Base-by-base conservation (phyloP, 306 rosid species). In the Quercus dentata region DNA sequence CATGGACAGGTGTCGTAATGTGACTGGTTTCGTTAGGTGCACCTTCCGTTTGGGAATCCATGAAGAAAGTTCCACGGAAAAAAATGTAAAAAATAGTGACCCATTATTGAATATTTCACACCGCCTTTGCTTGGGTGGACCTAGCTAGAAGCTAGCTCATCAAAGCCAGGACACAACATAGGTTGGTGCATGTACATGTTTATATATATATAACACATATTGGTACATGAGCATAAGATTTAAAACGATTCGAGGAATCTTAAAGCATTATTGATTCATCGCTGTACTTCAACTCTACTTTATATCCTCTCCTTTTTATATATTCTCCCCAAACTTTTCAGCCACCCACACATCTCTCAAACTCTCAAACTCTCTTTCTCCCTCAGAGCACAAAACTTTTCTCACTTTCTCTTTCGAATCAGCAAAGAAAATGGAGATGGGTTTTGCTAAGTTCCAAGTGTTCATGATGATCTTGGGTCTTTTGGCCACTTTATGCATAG, bases 401-500 rank as follows among this genome's bases (percentile, higher is more conserved):
- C 69, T 73, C 76, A 44, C 69, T 55, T 49, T 54, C 59, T 77
- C 74, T 67, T 46, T 41, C 68, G 70, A 65, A 20, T 13, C 73
- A 41, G 46, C 46, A 41, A 41, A 41, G 62, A 23, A 78, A 27
- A 67, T 75, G 81, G 84, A 78, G 4, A 94, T 91, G 97, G 89
- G 84, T 79, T 85, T 64, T 23, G 12, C 58, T 33, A 78, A 81
- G 14, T 15, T 91, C 25, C 86, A 86, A 73, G 27, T 89, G 65
- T 51, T 95, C 14, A 35, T 95, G 52, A 38, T 95, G 52, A 31
- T 95, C 63, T 80, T 91, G 2, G 90, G 87, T 13, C 88, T 92
- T 9, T 78, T 95, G 69, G 98, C 92, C 68, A 73, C 92, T 5
- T 84, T 96, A 0, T 89, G 86, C 83, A 25, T 91, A 38, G 99